These are phyloP conservation scores for Angophora floribunda DNA, from an alignment of 345 rosid species.

Conservation along the genomic window DNA sequence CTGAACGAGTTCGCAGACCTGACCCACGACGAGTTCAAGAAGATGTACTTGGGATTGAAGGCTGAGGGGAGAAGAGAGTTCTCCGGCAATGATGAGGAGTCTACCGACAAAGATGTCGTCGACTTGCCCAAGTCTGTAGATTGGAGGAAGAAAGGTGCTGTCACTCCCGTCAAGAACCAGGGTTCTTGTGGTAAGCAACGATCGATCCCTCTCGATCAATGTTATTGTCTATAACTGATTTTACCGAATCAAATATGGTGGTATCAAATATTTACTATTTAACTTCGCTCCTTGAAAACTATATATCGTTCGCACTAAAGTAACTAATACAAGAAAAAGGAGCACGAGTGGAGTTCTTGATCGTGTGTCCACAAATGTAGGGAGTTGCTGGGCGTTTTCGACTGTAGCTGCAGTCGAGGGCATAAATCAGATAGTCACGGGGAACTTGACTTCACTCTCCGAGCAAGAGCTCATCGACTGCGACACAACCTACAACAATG, in stretches of 20 bases:
- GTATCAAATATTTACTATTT: background rate
- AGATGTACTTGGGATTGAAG: conserved; percentile 43
- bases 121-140: conserved; percentile 58
- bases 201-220: background rate
- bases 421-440: conserved; percentile 47
- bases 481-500: conserved; percentile 32
- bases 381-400: conserved; percentile 69
- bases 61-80: conserved; percentile 7
- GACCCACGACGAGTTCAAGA: conserved; percentile 74
- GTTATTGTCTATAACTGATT: background rate
- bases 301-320: background rate
- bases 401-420: conserved; percentile 64
- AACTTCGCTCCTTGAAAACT: background rate
- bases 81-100: conserved; percentile 7
- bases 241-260: background rate
- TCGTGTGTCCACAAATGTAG: background rate
- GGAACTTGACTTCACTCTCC: conserved; percentile 44
- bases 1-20: conserved; percentile 73
- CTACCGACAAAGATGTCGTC: conserved; percentile 19
- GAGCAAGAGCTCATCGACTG: conserved; percentile 59
- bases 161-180: conserved; percentile 67
- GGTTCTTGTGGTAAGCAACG: conserved; percentile 58
- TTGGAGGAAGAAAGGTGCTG: conserved; percentile 82
- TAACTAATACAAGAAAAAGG: background rate
- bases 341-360: background rate